Evolutionary conservation across 805 yeast species (phyloP).

Genomic region (Pichia deserticola): DNA sequence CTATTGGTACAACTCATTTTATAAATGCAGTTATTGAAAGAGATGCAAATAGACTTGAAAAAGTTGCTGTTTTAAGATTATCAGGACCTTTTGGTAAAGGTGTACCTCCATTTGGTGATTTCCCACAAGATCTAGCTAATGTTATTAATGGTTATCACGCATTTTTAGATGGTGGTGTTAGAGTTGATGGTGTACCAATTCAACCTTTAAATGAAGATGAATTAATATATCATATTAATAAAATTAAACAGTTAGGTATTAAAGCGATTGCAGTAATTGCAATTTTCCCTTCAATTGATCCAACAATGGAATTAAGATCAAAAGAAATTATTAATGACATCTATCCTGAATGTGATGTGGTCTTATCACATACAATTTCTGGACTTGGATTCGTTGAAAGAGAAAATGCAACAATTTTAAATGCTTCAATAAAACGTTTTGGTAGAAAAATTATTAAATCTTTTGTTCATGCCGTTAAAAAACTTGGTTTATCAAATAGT

Average conservation of each 20-base stretch:
- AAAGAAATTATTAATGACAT: neutral
- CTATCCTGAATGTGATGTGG: neutral
- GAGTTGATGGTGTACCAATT: neutral
- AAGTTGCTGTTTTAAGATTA: neutral
- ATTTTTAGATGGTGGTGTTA: neutral
- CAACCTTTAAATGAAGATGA: neutral
- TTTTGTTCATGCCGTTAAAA: neutral
- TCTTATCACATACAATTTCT: neutral
- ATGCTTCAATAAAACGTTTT: neutral
- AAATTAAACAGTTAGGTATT: neutral
- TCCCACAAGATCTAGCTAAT: neutral
- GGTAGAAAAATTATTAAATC: neutral
- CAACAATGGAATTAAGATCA: neutral
- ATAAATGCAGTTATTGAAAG: neutral
- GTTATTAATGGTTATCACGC: neutral
- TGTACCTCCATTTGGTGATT: neutral
- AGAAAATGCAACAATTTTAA: neutral
- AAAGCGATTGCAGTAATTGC: neutral
- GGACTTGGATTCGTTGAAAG: neutral
- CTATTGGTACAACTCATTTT: neutral
- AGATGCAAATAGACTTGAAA: neutral
- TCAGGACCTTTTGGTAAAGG: neutral
- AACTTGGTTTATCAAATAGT: neutral
- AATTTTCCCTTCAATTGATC: neutral
- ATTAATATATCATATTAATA: neutral